Percentiles rank a stretch among this genome's conserved stretches.
Conservation (phyloP, 345 rosid genomes). For the Xanthoceras sorbifolium region DNA sequence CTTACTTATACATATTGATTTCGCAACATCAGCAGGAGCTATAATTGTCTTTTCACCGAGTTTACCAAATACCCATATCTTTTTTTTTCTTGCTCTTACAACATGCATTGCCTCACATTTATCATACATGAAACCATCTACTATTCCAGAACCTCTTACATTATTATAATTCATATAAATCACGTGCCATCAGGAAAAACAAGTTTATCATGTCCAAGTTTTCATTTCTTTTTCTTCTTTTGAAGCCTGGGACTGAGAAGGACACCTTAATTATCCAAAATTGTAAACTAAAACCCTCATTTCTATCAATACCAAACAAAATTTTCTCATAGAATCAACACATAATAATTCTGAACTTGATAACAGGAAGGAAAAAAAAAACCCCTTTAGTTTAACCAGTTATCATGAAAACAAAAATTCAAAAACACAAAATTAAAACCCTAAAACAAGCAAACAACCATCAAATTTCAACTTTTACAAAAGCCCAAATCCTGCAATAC, state of each 20-base stretch:
- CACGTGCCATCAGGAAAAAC: background rate
- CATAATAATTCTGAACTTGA: background rate
- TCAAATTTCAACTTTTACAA: background rate
- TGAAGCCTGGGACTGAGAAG: background rate
- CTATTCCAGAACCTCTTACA: background rate
- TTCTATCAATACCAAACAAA: background rate
- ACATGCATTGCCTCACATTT: background rate
- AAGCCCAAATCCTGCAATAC: background rate
- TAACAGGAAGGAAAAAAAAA: no score
- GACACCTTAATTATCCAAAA: background rate
- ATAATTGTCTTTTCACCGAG: background rate
- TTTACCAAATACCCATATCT: background rate
- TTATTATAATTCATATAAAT: background rate
- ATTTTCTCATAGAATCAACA: background rate
- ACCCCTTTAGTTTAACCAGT: background rate
- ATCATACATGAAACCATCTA: background rate
- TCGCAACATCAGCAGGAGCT: background rate
- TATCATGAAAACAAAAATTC: background rate
- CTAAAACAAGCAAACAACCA: background rate
- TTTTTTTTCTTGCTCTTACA: background rate
- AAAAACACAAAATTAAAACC: background rate
- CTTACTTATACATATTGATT: background rate
- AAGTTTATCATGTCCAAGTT: background rate
- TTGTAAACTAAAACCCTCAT: background rate
- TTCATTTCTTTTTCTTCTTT: background rate